Evolutionary conservation across 768 basidiomycete species (phyloP), one percentile per base, ranked within the genome.

Genomic region (Xerocomus spinulosus): DNA sequence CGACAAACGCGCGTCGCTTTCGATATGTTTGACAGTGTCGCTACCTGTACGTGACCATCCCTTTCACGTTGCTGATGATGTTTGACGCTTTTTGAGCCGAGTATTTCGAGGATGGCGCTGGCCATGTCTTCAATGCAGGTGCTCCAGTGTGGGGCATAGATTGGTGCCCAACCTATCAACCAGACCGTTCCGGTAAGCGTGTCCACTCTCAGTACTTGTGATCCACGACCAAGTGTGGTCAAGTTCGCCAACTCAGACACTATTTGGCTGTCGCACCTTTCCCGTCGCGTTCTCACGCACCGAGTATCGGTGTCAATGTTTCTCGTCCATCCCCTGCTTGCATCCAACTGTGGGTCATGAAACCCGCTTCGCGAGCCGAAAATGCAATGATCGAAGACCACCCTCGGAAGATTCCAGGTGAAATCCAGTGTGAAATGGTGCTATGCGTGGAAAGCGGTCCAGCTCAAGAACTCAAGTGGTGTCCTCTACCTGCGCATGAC

Each of bases 101-200:
- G 9, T 79, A 77, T 53, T 67, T 83, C 10, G 70, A 79, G 3
- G 77, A 75, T 32, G 82, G 79, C 54, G 71, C 74, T 24, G 75
- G 85, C 0, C 77, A 85, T 51, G 71, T 95, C 2, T 85, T 97
- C 66, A 89, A 85, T 52, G 85, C 88, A 0, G 96, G 96, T 6
- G 87, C 85, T 3, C 87, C 91, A 0, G 86, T 90, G n/a, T 91
- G 87, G 83, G 90, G 83, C 3, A 60, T 95, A 29, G 92, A 94
- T 54, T 98, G 94, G 94, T 93, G 92, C 64, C 95, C 96, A 3
- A 80, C 84, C 20, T 76, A 85, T 51, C 66, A 72, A 18, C 69
- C 75, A 29, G 81, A 83, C 41, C 74, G 81, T 32, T 52, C 68
- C 40, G 61, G 87, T 87, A 56, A 55, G 74, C 2, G 37, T 13